A percentile compares a stretch with the other conserved stretches of the same genome.
These are phyloP conservation scores for Prunella vulgaris DNA, from an alignment of 257 asterid genomes.

Conservation along the genomic window DNA sequence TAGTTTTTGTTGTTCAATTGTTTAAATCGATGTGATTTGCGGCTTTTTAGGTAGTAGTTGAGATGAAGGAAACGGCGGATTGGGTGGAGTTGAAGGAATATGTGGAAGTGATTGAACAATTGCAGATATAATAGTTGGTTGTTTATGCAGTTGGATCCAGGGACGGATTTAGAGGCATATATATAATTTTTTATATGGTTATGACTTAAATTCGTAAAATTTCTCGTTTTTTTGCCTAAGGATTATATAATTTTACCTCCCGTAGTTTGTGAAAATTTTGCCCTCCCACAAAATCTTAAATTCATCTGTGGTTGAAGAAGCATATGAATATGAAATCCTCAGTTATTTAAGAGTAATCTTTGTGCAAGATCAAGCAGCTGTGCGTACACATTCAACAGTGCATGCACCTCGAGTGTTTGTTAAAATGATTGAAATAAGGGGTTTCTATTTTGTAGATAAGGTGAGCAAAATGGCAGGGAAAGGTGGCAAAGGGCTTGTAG, in stretches of 20 bases:
- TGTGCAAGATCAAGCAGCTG: background rate
- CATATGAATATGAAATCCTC: background rate
- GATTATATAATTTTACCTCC: too few relatives aligned
- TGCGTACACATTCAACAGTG: background rate
- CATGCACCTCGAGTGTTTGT: background rate
- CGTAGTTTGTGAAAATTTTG: too few relatives aligned
- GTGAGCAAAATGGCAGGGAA: slow-evolving; percentile 58
- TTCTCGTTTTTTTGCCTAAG: too few relatives aligned
- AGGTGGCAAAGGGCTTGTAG: slow-evolving; percentile 77
- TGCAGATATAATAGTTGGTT: background rate
- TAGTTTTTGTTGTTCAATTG: background rate
- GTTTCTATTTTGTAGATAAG: background rate
- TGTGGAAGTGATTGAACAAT: background rate
- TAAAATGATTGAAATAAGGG: background rate
- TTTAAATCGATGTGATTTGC: too few relatives aligned
- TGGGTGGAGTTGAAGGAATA: background rate
- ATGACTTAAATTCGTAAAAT: too few relatives aligned
- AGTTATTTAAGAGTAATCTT: too few relatives aligned
- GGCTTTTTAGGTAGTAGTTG: background rate
- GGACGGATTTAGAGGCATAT: too few relatives aligned
- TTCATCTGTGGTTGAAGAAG: background rate
- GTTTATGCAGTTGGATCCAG: background rate
- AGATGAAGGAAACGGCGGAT: background rate
- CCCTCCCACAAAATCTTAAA: too few relatives aligned
- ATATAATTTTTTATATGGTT: too few relatives aligned